Evolutionary conservation across 257 asterid genomes (phyloP).

Genomic region (Leonotis leonurus): DNA sequence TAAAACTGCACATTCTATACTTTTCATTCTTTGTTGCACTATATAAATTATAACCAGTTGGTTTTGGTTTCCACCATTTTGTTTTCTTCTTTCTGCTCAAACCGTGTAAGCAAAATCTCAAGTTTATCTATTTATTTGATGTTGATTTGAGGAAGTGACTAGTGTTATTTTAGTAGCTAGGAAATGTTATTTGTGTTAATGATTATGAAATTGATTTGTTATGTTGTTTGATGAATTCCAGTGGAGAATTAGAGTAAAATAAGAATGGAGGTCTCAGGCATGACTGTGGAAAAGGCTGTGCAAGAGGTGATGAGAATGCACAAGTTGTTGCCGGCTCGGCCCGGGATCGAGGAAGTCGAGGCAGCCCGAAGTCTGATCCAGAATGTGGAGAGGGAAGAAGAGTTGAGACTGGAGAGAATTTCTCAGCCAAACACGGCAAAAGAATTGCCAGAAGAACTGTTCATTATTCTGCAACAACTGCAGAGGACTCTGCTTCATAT

Average conservation of each 20-base stretch:
- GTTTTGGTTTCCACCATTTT: no score
- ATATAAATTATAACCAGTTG: conserved; percentile 1
- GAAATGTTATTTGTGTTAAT: background rate
- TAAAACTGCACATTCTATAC: no score
- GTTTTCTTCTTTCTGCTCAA: background rate
- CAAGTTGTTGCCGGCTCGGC: conserved; percentile 63
- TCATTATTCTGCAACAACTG: conserved; percentile 56
- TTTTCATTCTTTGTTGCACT: no score
- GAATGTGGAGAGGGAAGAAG: conserved; percentile 66
- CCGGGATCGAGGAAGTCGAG: conserved; percentile 70
- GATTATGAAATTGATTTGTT: background rate
- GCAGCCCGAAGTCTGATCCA: conserved; percentile 49
- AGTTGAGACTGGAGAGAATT: conserved; percentile 44
- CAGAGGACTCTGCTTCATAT: conserved; percentile 43
- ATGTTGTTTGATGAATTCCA: background rate
- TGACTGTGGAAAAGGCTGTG: conserved; percentile 51
- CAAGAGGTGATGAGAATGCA: conserved; percentile 66
- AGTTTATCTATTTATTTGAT: no score
- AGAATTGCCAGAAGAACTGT: conserved; percentile 65
- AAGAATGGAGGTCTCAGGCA: conserved; percentile 18
- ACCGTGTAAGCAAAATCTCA: conserved; percentile 16
- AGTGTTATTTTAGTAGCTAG: no score
- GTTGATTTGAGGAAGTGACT: no score
- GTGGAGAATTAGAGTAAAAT: background rate
- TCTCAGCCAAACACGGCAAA: conserved; percentile 40